These are phyloP conservation scores for Pleurotus platypus DNA, from an alignment of 768 basidiomycete species.

Conservation along the genomic window DNA sequence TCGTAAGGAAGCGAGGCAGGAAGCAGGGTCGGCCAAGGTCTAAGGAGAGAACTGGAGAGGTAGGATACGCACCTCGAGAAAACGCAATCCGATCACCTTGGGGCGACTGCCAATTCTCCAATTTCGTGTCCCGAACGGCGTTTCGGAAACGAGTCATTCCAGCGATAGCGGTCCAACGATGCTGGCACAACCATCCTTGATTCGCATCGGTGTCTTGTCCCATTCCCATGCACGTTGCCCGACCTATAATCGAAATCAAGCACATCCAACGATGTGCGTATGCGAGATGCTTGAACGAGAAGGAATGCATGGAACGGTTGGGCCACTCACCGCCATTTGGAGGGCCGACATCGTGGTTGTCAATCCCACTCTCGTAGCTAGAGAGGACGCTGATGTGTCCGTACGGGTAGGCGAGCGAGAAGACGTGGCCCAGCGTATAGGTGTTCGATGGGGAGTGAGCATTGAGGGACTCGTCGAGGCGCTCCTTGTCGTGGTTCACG, in stretches of 20 bases:
- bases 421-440: constrained; percentile 40
- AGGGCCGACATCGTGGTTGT: constrained; percentile 49
- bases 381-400: constrained; percentile 46
- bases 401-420: constrained; percentile 47
- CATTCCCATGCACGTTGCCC: constrained; percentile 42
- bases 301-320: background rate
- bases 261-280: background rate
- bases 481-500: constrained; percentile 48
- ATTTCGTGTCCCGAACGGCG: constrained; percentile 36
- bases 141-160: constrained; percentile 69
- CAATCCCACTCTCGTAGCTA: constrained; percentile 23
- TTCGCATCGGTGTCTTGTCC: constrained; percentile 32
- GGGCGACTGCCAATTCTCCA: constrained; percentile 35
- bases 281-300: background rate
- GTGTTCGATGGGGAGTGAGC: constrained; percentile 41
- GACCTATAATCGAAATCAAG: background rate
- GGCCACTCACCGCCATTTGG: constrained; percentile 44
- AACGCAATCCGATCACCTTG: constrained; percentile 42
- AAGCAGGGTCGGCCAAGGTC: background rate
- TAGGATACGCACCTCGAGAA: constrained; percentile 33
- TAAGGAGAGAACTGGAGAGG: background rate
- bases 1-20: background rate
- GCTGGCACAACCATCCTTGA: constrained; percentile 65
- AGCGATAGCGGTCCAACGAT: constrained; percentile 51
- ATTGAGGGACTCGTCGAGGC: constrained; percentile 33